Percentiles rank a stretch among this genome's conserved stretches.
These are phyloP conservation scores for Ophiocordyceps camponoti-leonardi DNA, from an alignment of 2,329 filamentous ascomycete species.

Conservation along the genomic window DNA sequence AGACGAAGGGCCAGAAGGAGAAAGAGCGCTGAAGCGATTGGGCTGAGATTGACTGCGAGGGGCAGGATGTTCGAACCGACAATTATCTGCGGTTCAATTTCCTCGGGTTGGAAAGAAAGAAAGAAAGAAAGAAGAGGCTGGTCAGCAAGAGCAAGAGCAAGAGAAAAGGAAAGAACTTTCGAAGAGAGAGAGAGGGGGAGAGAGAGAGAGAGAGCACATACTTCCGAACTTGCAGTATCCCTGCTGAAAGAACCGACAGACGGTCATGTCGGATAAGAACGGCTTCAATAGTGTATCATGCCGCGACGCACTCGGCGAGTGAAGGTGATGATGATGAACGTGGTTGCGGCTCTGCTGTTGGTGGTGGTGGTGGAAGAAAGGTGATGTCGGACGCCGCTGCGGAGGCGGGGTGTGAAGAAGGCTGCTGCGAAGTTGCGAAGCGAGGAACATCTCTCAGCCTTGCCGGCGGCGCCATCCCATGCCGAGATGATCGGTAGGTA, in stretches of 20 bases:
- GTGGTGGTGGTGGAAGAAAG: slow-evolving; percentile 1
- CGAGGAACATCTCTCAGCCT: slow-evolving; percentile 4
- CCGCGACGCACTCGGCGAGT: background rate
- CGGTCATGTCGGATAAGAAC: slow-evolving; percentile 13
- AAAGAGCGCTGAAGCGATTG: slow-evolving; percentile 42
- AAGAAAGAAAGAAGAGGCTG: background rate
- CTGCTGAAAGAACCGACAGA: slow-evolving; percentile 32
- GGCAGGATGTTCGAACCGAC: slow-evolving; percentile 34
- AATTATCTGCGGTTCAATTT: slow-evolving; percentile 22
- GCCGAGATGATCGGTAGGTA: too few relatives aligned
- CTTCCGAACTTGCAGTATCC: slow-evolving; percentile 35
- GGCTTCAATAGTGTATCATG: background rate
- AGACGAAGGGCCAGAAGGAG: slow-evolving; percentile 11
- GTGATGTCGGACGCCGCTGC: slow-evolving; percentile 1
- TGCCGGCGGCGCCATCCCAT: too few relatives aligned
- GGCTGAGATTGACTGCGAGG: slow-evolving; percentile 14
- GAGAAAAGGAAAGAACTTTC: too few relatives aligned
- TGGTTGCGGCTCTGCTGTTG: background rate
- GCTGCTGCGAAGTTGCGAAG: slow-evolving; percentile 2
- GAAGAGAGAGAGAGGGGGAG: background rate
- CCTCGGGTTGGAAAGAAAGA: too few relatives aligned
- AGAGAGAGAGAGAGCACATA: slow-evolving; percentile 12
- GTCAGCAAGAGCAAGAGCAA: background rate
- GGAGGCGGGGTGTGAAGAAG: slow-evolving; percentile 1
- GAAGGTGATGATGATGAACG: too few relatives aligned